Percentiles rank a stretch among this genome's conserved stretches.
Conservation (phyloP, 1,139 yeast species). For the Diutina rugosa region DNA sequence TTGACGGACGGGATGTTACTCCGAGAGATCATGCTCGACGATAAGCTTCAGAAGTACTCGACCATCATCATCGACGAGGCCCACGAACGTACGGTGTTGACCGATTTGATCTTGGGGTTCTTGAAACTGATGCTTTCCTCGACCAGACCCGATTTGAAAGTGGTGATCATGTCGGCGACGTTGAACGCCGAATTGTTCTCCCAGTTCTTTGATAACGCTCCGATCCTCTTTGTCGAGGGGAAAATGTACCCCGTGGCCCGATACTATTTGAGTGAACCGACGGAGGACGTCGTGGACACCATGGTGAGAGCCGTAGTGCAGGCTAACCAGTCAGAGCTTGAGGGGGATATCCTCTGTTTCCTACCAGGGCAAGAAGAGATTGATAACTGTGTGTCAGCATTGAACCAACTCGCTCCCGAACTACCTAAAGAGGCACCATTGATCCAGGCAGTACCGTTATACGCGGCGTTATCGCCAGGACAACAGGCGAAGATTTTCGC, state of each 20-base stretch:
- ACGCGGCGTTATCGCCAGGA: slow-evolving; percentile 83
- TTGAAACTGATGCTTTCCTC: slow-evolving; percentile 48
- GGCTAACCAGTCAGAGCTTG: slow-evolving; percentile 62
- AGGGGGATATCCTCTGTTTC: slow-evolving; percentile 84
- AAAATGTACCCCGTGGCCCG: slow-evolving; percentile 76
- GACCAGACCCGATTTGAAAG: slow-evolving; percentile 40
- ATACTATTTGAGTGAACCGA: slow-evolving; percentile 41
- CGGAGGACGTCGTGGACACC: slow-evolving; percentile 78
- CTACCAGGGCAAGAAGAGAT: slow-evolving; percentile 97
- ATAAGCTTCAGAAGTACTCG: slow-evolving; percentile 47
- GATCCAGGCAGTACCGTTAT: slow-evolving; percentile 69
- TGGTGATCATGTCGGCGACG: slow-evolving; percentile 88
- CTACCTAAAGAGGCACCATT: slow-evolving; percentile 67
- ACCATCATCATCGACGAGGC: slow-evolving; percentile 92
- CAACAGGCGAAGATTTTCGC: slow-evolving; percentile 72
- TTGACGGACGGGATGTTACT: slow-evolving; percentile 96
- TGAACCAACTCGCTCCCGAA: slow-evolving; percentile 49
- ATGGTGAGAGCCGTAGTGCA: slow-evolving; percentile 66
- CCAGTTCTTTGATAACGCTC: slow-evolving; percentile 62
- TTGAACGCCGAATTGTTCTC: slow-evolving; percentile 87
- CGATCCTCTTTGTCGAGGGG: slow-evolving; percentile 79
- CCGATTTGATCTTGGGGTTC: slow-evolving; percentile 84
- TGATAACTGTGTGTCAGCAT: slow-evolving; percentile 62
- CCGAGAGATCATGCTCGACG: slow-evolving; percentile 78
- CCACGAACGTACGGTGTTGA: slow-evolving; percentile 87